Evolutionary conservation across 768 basidiomycete genomes (phyloP).

Genomic region (Kwoniella shandongensis): DNA sequence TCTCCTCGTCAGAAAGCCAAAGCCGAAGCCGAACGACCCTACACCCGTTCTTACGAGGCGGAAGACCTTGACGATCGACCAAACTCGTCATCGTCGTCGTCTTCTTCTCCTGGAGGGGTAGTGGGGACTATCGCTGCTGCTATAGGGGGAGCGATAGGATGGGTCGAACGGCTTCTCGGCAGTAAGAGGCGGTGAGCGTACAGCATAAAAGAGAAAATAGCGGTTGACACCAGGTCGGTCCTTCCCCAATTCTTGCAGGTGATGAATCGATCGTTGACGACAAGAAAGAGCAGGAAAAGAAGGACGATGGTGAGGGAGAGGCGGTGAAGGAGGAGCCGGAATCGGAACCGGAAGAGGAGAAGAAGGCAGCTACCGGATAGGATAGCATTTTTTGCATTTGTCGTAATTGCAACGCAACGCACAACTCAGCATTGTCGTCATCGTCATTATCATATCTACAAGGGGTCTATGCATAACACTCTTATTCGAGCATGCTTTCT

Average conservation of each 20-base stretch:
- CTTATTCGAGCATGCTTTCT: no score
- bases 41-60: constrained; percentile 3
- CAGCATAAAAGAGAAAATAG: neutral
- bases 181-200: constrained; percentile 13
- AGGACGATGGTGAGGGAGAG: constrained; percentile 3
- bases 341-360: constrained; percentile 23
- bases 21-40: constrained; percentile 9
- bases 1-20: constrained; percentile 7
- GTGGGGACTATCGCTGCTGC: constrained; percentile 28
- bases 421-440: constrained; percentile 17
- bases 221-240: neutral
- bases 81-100: constrained; percentile 2
- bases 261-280: neutral
- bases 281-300: neutral
- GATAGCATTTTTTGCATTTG: constrained; percentile 3
- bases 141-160: constrained; percentile 38
- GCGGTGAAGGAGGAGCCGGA: neutral
- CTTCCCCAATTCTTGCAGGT: neutral
- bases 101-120: constrained; percentile 1
- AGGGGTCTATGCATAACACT: no score
- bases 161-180: constrained; percentile 32
- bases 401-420: constrained; percentile 4
- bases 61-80: constrained; percentile 5
- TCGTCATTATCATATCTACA: no score
- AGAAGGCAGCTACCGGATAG: constrained; percentile 38